Conservation (phyloP, 2,329 filamentous ascomycete species). For the Malbranchea cinnamomea region DNA sequence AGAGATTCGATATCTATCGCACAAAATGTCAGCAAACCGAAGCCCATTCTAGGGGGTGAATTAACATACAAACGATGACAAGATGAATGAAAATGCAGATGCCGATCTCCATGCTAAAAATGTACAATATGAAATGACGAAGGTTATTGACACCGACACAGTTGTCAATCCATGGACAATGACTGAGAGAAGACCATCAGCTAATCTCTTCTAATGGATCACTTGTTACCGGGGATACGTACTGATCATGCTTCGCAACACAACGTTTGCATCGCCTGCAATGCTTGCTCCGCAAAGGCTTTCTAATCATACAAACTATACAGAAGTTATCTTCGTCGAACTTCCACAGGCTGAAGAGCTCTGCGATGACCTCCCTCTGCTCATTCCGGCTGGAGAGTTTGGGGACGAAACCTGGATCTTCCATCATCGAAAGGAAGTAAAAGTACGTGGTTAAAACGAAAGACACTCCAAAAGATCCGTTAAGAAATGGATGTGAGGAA, state of each 20-base stretch:
- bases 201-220: slow-evolving; percentile 1
- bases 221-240: slow-evolving; percentile 26
- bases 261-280: slow-evolving; percentile 84
- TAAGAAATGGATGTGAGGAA: slow-evolving; percentile 53
- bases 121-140: slow-evolving; percentile 85
- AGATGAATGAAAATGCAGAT: slow-evolving; percentile 59
- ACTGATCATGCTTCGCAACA: slow-evolving; percentile 95
- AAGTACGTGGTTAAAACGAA: slow-evolving; percentile 65
- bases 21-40: slow-evolving; percentile 7
- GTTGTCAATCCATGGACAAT: slow-evolving; percentile 97
- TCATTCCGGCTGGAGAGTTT: slow-evolving; percentile 80
- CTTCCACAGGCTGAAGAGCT: slow-evolving; percentile 69
- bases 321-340: slow-evolving; percentile 95
- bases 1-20: slow-evolving; percentile 3
- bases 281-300: slow-evolving; percentile 87
- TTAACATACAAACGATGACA: slow-evolving; percentile 52
- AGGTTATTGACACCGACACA: slow-evolving; percentile 94
- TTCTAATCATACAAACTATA: slow-evolving; percentile 84
- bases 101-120: slow-evolving; percentile 61
- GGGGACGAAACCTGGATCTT: slow-evolving; percentile 85
- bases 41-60: slow-evolving; percentile 1
- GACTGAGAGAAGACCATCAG: slow-evolving; percentile 37
- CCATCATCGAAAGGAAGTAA: slow-evolving; percentile 70
- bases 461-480: slow-evolving; percentile 55
- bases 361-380: slow-evolving; percentile 77